Conservation (phyloP, 2,329 filamentous ascomycete species). For the Cytospora piceicola region DNA sequence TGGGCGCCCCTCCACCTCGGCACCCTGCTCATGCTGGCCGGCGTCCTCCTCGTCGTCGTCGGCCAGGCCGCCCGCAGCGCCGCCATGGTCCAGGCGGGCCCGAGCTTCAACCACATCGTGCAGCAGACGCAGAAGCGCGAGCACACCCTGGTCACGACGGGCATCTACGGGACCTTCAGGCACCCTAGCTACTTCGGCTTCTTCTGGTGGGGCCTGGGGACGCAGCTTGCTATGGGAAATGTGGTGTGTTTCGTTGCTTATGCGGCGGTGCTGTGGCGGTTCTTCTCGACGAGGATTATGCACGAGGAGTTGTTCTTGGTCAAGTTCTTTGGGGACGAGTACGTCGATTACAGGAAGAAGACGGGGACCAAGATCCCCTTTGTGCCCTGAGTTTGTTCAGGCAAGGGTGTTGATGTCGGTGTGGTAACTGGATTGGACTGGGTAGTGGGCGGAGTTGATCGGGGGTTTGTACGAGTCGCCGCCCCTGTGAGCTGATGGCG, state of each 20-base stretch:
- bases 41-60: constrained; percentile 64
- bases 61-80: constrained; percentile 78
- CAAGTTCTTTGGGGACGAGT: constrained; percentile 83
- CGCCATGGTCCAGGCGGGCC: constrained; percentile 88
- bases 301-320: constrained; percentile 80
- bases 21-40: constrained; percentile 53
- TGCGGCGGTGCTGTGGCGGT: constrained; percentile 76
- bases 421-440: background rate
- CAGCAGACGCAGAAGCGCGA: constrained; percentile 69
- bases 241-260: constrained; percentile 76
- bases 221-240: constrained; percentile 89
- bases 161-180: constrained; percentile 75
- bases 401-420: background rate
- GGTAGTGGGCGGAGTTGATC: background rate
- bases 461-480: background rate
- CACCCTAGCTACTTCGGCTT: constrained; percentile 98
- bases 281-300: constrained; percentile 75
- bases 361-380: constrained; percentile 84
- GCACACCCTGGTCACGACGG: constrained; percentile 81
- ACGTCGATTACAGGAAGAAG: constrained; percentile 70
- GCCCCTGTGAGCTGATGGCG: background rate
- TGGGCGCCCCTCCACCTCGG: constrained; percentile 52
- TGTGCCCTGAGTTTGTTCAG: constrained; percentile 45
- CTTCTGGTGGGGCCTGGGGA: constrained; percentile 98
- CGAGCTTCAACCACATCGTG: constrained; percentile 89